Evolutionary conservation across 805 yeast species (phyloP).

Genomic region (Brettanomyces custersianus): DNA sequence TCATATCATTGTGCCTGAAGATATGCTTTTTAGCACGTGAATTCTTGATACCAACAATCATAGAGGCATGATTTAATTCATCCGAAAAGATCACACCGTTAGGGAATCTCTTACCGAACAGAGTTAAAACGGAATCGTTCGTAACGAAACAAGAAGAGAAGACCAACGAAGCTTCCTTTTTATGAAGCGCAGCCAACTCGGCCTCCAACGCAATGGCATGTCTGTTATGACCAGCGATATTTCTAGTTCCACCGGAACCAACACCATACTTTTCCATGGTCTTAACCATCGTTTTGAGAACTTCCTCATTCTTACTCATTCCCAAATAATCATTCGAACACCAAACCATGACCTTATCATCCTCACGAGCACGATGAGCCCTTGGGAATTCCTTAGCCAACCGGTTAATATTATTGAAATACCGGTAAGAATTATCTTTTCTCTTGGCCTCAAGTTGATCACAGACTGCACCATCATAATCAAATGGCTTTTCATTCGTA

Average conservation of each 20-base stretch:
- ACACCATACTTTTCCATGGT: conserved; percentile 88
- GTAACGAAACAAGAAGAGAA: conserved; percentile 96
- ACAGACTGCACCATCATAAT: conserved; percentile 62
- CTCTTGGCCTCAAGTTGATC: conserved; percentile 66
- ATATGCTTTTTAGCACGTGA: conserved; percentile 83
- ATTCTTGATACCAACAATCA: conserved; percentile 93
- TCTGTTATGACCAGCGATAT: conserved; percentile 94
- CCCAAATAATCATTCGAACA: conserved; percentile 97
- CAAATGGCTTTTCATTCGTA: conserved; percentile 49
- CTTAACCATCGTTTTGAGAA: conserved; percentile 65
- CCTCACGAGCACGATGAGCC: conserved; percentile 73
- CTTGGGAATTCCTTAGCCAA: conserved; percentile 87
- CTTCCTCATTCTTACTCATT: conserved; percentile 76
- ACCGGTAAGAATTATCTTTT: conserved; percentile 86
- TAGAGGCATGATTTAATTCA: conserved; percentile 91
- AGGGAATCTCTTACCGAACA: conserved; percentile 85
- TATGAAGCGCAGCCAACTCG: conserved; percentile 82
- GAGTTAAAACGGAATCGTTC: conserved; percentile 86
- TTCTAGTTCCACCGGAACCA: conserved; percentile 99
- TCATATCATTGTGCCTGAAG: conserved; percentile 84
- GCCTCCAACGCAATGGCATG: conserved; percentile 85
- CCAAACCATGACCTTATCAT: conserved; percentile 94
- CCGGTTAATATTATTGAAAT: conserved; percentile 94
- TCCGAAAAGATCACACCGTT: conserved; percentile 89
- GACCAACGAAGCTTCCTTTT: conserved; percentile 90